Percentiles rank a stretch among this genome's conserved stretches.
Evolutionary conservation across 768 basidiomycete genomes (phyloP).

Genomic region (Tephrocybe sp.): DNA sequence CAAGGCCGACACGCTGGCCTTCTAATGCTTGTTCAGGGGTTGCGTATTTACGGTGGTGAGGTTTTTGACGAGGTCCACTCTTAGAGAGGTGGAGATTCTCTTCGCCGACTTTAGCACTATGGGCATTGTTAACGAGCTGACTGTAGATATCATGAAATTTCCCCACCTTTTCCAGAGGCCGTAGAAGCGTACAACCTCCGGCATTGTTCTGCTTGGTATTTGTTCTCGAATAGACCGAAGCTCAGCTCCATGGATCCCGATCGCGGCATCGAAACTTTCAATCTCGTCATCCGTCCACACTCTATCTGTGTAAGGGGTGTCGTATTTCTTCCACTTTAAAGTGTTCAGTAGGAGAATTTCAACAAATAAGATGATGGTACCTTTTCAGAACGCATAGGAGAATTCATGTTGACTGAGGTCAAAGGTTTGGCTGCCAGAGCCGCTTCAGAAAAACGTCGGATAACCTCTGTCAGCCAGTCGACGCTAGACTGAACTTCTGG

Average conservation of each 20-base stretch:
- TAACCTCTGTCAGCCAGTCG: constrained; percentile 81
- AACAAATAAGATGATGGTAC: constrained; percentile 31
- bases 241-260: constrained; percentile 71
- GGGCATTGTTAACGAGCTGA: no score
- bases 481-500: constrained; percentile 53
- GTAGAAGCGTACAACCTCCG: constrained; percentile 82
- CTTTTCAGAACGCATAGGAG: constrained; percentile 58
- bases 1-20: constrained; percentile 47
- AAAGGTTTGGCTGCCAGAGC: constrained; percentile 54
- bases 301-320: constrained; percentile 64
- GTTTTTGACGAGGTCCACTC: constrained; percentile 33
- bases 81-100: constrained; percentile 55
- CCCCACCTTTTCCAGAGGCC: constrained; percentile 91
- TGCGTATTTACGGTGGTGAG: constrained; percentile 34
- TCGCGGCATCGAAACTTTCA: constrained; percentile 74
- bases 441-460: constrained; percentile 70
- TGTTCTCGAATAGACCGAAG: constrained; percentile 77
- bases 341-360: not conserved
- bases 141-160: no score
- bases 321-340: constrained; percentile 68
- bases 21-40: constrained; percentile 36
- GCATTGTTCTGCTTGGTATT: constrained; percentile 62
- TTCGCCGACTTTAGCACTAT: constrained; percentile 65
- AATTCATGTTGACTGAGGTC: constrained; percentile 62
- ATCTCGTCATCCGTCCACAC: constrained; percentile 71